Percentiles rank a stretch among this genome's conserved stretches.
Evolutionary conservation across 2,329 filamentous ascomycete genomes (phyloP).

Genomic region (Aspergillus tubingensis): DNA sequence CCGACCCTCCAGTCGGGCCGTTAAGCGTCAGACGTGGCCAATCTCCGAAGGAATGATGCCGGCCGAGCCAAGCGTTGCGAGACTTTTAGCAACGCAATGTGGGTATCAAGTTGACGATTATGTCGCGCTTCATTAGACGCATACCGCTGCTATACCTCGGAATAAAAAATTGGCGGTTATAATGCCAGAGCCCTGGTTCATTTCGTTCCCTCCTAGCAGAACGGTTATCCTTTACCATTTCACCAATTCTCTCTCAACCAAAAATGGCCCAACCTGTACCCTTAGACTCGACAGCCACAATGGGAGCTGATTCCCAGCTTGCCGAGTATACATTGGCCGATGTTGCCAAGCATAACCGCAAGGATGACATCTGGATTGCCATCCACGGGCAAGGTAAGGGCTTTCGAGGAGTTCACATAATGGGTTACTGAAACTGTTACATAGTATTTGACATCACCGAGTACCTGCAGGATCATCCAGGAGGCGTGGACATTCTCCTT

Average conservation of each 20-base stretch:
- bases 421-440: background rate
- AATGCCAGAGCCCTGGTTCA: background rate
- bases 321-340: slow-evolving; percentile 31
- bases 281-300: background rate
- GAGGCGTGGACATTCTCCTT: slow-evolving; percentile 40
- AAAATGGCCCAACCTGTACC: background rate
- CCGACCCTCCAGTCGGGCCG: background rate
- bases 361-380: slow-evolving; percentile 56
- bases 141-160: background rate
- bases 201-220: background rate
- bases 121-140: slow-evolving; percentile 5
- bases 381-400: slow-evolving; percentile 58
- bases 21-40: background rate
- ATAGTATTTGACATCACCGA: slow-evolving; percentile 50
- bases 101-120: slow-evolving; percentile 5
- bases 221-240: background rate
- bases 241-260: background rate
- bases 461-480: slow-evolving; percentile 61
- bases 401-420: background rate
- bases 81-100: slow-evolving; percentile 3
- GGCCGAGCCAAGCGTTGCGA: background rate
- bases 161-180: background rate
- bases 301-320: slow-evolving; percentile 5
- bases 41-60: slow-evolving; percentile 2
- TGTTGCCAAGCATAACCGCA: slow-evolving; percentile 53